These are phyloP conservation scores for Metschnikowia noctiluminum DNA, from an alignment of 805 yeast species.

Conservation along the genomic window DNA sequence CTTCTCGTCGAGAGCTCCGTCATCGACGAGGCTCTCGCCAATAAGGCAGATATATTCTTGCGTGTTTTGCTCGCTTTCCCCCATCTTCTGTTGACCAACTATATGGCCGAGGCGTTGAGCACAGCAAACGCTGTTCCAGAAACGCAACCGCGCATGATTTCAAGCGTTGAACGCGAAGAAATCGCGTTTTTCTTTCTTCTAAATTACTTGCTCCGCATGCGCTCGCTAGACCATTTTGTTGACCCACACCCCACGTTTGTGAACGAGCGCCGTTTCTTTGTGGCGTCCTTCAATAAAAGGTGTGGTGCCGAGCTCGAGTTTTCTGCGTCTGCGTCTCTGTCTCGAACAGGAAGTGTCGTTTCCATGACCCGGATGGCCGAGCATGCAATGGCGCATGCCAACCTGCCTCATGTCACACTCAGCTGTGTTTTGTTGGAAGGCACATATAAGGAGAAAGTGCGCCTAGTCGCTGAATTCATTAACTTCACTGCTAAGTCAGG, in stretches of 20 bases:
- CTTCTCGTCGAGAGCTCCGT: constrained; percentile 4
- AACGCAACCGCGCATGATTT: not conserved
- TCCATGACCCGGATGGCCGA: constrained; percentile 9
- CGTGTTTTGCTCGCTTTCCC: constrained; percentile 16
- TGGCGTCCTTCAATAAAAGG: constrained; percentile 10
- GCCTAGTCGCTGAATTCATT: constrained; percentile 15
- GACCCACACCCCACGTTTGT: constrained; percentile 7
- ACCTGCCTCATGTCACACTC: constrained; percentile 3
- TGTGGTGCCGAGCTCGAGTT: constrained; percentile 15
- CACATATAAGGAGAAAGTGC: constrained; percentile 17
- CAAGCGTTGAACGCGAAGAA: constrained; percentile 15
- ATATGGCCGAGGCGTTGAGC: constrained; percentile 1
- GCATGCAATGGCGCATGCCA: not conserved
- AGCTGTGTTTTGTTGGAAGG: constrained; percentile 16
- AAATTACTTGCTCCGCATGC: constrained; percentile 11
- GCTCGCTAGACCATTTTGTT: constrained; percentile 7
- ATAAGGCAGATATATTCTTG: constrained; percentile 14
- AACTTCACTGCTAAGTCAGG: constrained; percentile 1
- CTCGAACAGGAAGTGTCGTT: constrained; percentile 14
- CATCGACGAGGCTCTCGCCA: constrained; percentile 8
- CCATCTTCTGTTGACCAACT: constrained; percentile 12
- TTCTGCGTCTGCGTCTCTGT: constrained; percentile 18
- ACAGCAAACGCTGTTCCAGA: not conserved
- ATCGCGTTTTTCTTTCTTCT: constrained; percentile 15
- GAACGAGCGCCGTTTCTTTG: constrained; percentile 10